Evolutionary conservation across 805 yeast species (phyloP).

Genomic region (Starmerella etchellsii): DNA sequence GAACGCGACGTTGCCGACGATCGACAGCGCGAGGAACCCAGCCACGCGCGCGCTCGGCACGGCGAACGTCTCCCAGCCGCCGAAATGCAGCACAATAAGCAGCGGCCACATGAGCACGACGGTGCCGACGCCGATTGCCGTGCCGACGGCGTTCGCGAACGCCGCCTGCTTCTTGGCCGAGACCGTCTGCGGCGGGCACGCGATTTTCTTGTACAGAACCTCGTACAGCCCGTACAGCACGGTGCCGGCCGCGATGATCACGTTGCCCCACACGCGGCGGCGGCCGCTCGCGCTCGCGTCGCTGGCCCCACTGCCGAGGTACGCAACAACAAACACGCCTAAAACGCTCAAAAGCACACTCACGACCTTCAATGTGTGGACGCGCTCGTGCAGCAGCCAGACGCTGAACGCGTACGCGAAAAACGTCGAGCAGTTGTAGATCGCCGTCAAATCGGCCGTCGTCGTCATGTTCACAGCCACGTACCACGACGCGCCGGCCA

Average conservation of each 20-base stretch:
- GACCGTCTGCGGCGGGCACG: slow-evolving; percentile 63
- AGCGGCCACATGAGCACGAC: slow-evolving; percentile 37
- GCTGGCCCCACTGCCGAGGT: slow-evolving; percentile 24
- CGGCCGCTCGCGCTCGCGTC: slow-evolving; percentile 15
- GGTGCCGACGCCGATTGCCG: slow-evolving; percentile 50
- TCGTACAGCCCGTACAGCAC: slow-evolving; percentile 71
- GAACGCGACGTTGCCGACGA: slow-evolving; percentile 51
- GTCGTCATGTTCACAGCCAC: slow-evolving; percentile 69
- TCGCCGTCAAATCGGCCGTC: slow-evolving; percentile 79
- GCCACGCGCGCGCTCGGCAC: slow-evolving; percentile 36
- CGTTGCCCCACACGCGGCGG: slow-evolving; percentile 48
- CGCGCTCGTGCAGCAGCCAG: slow-evolving; percentile 52
- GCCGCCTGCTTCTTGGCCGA: slow-evolving; percentile 59
- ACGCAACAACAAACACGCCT: slow-evolving; percentile 73
- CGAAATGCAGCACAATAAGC: slow-evolving; percentile 38
- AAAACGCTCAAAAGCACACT: slow-evolving; percentile 60
- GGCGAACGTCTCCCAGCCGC: slow-evolving; percentile 46
- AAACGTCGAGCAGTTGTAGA: slow-evolving; percentile 80
- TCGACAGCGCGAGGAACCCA: slow-evolving; percentile 39
- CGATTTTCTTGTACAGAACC: slow-evolving; percentile 60
- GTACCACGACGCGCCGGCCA: slow-evolving; percentile 80
- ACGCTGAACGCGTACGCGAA: slow-evolving; percentile 78
- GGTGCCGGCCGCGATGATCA: slow-evolving; percentile 61
- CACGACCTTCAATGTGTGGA: slow-evolving; percentile 47
- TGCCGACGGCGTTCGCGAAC: slow-evolving; percentile 67